Evolutionary conservation across 164 flowering plant species (phyloP), one percentile per base, ranked within the genome.

Genomic region (Tetrastigma voinierianum): DNA sequence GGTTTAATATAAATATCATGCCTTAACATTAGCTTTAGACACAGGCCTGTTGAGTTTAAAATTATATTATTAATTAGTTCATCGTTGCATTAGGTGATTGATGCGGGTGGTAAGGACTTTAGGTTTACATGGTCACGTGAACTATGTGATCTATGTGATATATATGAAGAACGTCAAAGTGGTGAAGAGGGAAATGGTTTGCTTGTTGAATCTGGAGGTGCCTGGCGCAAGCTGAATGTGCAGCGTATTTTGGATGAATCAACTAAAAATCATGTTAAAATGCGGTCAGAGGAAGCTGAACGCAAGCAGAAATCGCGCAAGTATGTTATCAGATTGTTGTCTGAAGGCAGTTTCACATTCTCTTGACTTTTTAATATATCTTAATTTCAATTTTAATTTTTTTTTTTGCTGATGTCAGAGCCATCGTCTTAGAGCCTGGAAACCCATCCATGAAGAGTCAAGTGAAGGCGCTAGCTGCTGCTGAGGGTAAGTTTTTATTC

Each of bases 251-350:
- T 96, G 80, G 99, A 96, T 65, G 99, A 96, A 72, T 90, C 98
- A 64, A 88, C 90, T 24, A 91, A 77, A 67, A 93, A 90, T 72
- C 99, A 91, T 73, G 96, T 96, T 55, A 96, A 96, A 77, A 91
- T 74, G 95, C 82, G 83, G 64, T 89, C 99, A n/a, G 96, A 83
- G 77, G 98, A 96, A 83, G 98, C 97, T 71, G 95, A 93, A 51
- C 90, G 84, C 32, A 87, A 80, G 72, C 71, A 24, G 19, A 88
- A 85, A 75, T 79, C 90, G 64, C 96, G 99, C 77, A 88, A 84
- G 99, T 93, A 89, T 67, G 96, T 76, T 49, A 45, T 40, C 24
- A 14, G 46, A 32, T 52, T 68, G 24, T 61, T 46, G 21, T 9
- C 8, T 49, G 57, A 13, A 17, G 12, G 40, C 11, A 10, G 40